Conservation (phyloP, 805 yeast genomes). For the Schwanniomyces vanrijiae region DNA sequence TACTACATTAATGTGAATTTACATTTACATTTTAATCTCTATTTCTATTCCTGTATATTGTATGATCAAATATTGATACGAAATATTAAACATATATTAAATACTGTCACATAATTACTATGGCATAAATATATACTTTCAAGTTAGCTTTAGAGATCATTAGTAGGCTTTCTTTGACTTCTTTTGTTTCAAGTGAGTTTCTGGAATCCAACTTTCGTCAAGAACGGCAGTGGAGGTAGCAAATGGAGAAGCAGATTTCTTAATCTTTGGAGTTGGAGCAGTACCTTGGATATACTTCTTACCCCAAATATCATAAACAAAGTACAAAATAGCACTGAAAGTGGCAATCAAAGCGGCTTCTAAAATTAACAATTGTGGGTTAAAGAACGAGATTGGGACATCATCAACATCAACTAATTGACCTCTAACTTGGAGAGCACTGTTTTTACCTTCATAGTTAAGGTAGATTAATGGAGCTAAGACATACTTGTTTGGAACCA, state of each 20-base stretch:
- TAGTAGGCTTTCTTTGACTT: constrained; percentile 25
- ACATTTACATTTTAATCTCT: not conserved
- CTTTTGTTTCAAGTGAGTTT: constrained; percentile 45
- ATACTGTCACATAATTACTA: not conserved
- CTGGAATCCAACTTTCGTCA: constrained; percentile 62
- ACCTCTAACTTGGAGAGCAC: constrained; percentile 56
- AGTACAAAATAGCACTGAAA: constrained; percentile 51
- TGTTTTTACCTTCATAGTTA: constrained; percentile 47
- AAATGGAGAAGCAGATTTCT: constrained; percentile 23
- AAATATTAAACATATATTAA: not conserved
- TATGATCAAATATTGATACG: not conserved
- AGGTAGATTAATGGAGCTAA: constrained; percentile 62
- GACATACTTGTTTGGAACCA: constrained; percentile 56
- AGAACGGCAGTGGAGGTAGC: constrained; percentile 17
- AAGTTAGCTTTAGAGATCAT: not conserved
- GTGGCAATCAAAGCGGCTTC: constrained; percentile 53
- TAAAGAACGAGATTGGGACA: constrained; percentile 64
- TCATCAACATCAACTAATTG: constrained; percentile 62
- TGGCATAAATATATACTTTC: not conserved
- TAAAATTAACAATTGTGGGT: constrained; percentile 69
- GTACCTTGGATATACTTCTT: constrained; percentile 42
- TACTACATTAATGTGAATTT: not conserved
- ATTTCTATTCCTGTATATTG: not conserved
- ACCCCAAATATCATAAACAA: constrained; percentile 45
- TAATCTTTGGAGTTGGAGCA: constrained; percentile 30